phyloP scores from a whole-genome alignment of 192 early-diverging fungal genomes.

The Diversispora eburnea region DNA sequence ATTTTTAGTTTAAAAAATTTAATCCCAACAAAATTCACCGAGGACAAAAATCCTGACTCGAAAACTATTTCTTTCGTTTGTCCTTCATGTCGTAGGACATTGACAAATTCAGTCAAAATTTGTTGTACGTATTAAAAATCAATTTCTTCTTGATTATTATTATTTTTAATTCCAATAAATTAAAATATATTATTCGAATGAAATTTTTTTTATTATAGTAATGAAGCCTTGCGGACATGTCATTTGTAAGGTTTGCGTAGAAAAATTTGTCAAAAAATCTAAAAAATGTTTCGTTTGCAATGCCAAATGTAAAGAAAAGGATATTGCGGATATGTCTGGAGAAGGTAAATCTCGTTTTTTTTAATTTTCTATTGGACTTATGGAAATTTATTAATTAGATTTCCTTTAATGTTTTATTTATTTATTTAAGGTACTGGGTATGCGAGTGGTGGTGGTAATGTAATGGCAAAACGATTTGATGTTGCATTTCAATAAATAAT shows the following conservation, averaged over 20 bases:
- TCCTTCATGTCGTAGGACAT: slow-evolving; percentile 66
- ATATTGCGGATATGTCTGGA: slow-evolving; percentile 60
- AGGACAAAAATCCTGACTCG: slow-evolving; percentile 39
- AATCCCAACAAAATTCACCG: slow-evolving; percentile 59
- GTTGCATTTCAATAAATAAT: slow-evolving; percentile 62
- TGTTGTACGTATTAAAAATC: slow-evolving; percentile 40
- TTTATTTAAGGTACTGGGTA: slow-evolving; percentile 56
- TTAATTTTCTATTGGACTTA: neutral
- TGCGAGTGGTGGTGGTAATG: slow-evolving; percentile 59
- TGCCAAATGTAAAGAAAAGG: slow-evolving; percentile 59
- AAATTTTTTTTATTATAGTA: slow-evolving; percentile 42
- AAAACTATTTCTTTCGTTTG: slow-evolving; percentile 48
- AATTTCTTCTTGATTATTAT: neutral
- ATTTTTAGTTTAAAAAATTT: slow-evolving; percentile 61
- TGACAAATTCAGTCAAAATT: slow-evolving; percentile 69
- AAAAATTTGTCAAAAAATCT: slow-evolving; percentile 65
- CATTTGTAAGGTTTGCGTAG: slow-evolving; percentile 62
- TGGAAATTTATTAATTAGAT: no score
- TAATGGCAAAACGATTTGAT: slow-evolving; percentile 58
- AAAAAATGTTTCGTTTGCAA: slow-evolving; percentile 69
- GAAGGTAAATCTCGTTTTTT: slow-evolving; percentile 50
- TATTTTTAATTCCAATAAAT: neutral
- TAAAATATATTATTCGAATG: neutral
- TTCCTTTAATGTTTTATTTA: neutral
- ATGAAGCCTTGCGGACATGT: slow-evolving; percentile 71